Evolutionary conservation across 345 rosid genomes (phyloP).

Genomic region (Hibiscus syriacus): DNA sequence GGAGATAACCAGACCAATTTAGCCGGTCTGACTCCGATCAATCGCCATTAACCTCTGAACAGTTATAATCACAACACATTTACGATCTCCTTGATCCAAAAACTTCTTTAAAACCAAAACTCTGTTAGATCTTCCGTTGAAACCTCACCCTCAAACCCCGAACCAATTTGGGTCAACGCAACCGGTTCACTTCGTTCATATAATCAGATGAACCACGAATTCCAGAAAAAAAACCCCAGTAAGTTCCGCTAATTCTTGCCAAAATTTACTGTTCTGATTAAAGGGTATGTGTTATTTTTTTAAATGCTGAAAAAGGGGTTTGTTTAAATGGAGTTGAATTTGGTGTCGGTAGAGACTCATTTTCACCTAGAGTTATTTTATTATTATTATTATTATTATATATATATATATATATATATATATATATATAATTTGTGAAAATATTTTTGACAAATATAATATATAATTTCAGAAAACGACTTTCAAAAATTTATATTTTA

Average conservation of each 20-base stretch:
- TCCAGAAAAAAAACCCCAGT: not conserved
- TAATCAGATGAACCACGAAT: not conserved
- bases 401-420: too few species aligned
- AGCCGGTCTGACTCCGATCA: not conserved
- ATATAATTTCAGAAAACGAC: too few species aligned
- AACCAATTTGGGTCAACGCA: not conserved
- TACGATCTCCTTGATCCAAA: too few species aligned
- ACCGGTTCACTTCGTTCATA: not conserved
- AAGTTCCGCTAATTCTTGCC: not conserved
- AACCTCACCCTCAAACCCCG: not conserved
- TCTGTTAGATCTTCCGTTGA: not conserved
- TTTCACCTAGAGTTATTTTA: too few species aligned
- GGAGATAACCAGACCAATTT: not conserved
- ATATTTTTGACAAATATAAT: too few species aligned
- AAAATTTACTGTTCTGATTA: not conserved
- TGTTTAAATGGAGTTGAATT: conserved; percentile 33
- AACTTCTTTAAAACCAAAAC: too few species aligned
- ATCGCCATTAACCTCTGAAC: not conserved
- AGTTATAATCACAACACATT: too few species aligned
- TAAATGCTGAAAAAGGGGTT: not conserved
- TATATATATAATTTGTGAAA: too few species aligned
- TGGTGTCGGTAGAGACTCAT: too few species aligned
- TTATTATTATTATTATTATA: too few species aligned
- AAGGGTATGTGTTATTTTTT: not conserved
- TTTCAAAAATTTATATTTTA: too few species aligned